Conservation (phyloP, 2,329 filamentous ascomycete genomes). For the Aureobasidium sp. region DNA sequence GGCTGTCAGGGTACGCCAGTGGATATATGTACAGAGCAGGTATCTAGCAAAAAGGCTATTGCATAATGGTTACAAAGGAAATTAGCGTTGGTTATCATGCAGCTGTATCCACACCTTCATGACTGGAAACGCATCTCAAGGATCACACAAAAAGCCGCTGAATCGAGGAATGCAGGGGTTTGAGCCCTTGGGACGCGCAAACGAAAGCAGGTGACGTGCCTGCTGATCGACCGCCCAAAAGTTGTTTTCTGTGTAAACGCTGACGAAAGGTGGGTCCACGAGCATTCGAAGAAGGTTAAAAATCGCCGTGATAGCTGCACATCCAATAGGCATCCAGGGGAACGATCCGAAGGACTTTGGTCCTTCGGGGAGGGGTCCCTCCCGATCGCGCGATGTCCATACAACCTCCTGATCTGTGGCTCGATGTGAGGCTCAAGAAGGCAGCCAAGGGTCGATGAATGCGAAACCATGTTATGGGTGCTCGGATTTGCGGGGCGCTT, state of each 20-base stretch:
- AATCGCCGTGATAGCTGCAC: not conserved
- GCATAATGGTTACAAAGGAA: slow-evolving; percentile 10
- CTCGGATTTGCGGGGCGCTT: not conserved
- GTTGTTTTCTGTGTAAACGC: slow-evolving; percentile 1
- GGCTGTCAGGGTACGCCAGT: not conserved
- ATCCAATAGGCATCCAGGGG: not conserved
- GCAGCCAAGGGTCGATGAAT: not conserved
- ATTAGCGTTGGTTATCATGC: slow-evolving; percentile 7
- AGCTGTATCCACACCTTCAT: slow-evolving; percentile 6
- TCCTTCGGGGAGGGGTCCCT: not conserved
- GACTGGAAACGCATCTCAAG: slow-evolving; percentile 8
- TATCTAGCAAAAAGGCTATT: not conserved
- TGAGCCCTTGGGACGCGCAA: not conserved
- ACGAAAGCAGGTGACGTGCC: slow-evolving; percentile 10
- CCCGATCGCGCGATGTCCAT: slow-evolving; percentile 9
- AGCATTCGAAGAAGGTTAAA: not conserved
- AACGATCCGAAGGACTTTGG: not conserved
- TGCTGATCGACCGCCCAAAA: slow-evolving; percentile 8
- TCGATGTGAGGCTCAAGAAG: not conserved
- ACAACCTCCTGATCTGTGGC: slow-evolving; percentile 10
- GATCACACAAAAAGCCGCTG: not conserved
- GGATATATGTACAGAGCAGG: slow-evolving; percentile 10
- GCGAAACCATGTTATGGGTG: slow-evolving; percentile 11
- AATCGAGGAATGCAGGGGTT: slow-evolving; percentile 14
- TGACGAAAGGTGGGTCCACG: not conserved